Base-by-base conservation (phyloP, 805 yeast species). In the Starmerella sp. region DNA sequence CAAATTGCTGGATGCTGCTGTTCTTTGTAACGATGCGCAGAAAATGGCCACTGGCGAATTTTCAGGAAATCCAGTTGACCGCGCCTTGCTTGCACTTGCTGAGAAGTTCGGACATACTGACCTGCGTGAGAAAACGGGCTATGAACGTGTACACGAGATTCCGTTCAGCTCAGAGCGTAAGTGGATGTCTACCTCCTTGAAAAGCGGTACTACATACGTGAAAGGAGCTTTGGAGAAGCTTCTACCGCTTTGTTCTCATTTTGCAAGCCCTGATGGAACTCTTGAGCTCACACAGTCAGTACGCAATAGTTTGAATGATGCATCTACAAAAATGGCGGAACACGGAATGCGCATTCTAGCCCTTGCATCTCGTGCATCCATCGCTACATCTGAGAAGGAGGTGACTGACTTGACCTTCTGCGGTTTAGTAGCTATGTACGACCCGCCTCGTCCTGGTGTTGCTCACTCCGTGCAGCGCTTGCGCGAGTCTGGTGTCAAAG, bases 361-460 rank as follows among this genome's bases (percentile, higher is more conserved):
- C 0, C 79, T 90, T 70, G 96, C 93, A 5, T 79, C 76, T 58
- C 73, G 76, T 53, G 63, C 61, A 63, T 51, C 44, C 10, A 35
- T 28, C 5, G 37, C 14, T 13, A 97, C 90, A 69, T 78, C 87
- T 38, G 95, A 89, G 59, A 28, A 14, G 5, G 81, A 84, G 14
- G 88, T 97, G 14, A 96, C 96, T 6, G 83, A 79, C 31, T 74
- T 93, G 61, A 74, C 79, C 2, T 91, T 91, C 65, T 77, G 86
- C 60, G 99, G 99, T 11, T 71, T 93, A 46, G 76, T 88, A 60
- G 97, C 96, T 54, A 89, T 93, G 95, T 88, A 87, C 64, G 99
- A 93, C 71, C 99, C 99, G 9, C 99, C 99, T 55, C 80, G 98
- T 65, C 84, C 90, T 9, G 82, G 84, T 58, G 97, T 93, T 4